These are phyloP conservation scores for Geranium rotundifolium DNA, from an alignment of 345 rosid genomes.

Conservation along the genomic window DNA sequence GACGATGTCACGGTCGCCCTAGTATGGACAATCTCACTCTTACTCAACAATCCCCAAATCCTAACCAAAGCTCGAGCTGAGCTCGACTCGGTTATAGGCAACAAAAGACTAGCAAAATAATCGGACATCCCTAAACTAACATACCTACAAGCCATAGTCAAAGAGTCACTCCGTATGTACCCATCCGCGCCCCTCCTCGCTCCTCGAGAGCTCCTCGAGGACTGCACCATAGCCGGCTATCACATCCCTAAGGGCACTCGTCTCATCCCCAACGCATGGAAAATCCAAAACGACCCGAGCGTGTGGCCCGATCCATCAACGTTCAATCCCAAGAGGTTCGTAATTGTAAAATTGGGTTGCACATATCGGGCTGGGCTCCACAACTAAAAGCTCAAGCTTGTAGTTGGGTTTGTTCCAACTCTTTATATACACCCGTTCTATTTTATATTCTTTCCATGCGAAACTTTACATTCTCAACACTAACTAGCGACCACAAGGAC, in stretches of 20 bases:
- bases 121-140: slow-evolving; percentile 13
- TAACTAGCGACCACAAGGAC: neutral
- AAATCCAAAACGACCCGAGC: neutral
- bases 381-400: too few relatives aligned
- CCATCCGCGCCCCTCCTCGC: slow-evolving; percentile 12
- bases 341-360: too few relatives aligned
- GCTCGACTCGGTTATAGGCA: slow-evolving; percentile 20
- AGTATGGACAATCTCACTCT: slow-evolving; percentile 21
- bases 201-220: neutral
- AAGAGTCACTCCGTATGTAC: slow-evolving; percentile 17
- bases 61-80: slow-evolving; percentile 21
- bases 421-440: too few relatives aligned
- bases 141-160: slow-evolving; percentile 14
- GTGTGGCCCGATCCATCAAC: neutral
- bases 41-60: slow-evolving; percentile 17
- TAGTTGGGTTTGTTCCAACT: too few relatives aligned
- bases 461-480: too few relatives aligned
- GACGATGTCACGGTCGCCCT: slow-evolving; percentile 15
- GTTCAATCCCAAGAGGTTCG: neutral
- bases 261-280: neutral
- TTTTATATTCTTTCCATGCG: too few relatives aligned
- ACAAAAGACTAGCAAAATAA: slow-evolving; percentile 10
- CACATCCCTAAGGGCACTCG: neutral
- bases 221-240: neutral
- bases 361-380: too few relatives aligned